Percentiles rank a stretch among this genome's conserved stretches.
These are phyloP conservation scores for Trichoderma erinaceum DNA, from an alignment of 495 filamentous ascomycete species.

Conservation along the genomic window DNA sequence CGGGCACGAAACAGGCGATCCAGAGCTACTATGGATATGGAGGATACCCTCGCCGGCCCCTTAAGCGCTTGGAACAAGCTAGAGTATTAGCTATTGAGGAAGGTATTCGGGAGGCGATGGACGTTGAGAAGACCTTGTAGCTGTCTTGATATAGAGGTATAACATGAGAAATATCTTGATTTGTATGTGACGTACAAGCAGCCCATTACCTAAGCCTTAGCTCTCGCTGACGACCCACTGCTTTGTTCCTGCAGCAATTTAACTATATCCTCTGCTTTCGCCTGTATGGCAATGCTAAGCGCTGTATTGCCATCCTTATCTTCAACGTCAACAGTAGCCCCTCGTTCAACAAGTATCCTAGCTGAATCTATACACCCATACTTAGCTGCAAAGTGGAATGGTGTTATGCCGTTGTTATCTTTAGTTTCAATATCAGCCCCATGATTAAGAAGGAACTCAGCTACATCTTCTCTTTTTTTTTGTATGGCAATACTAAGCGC, in stretches of 20 bases:
- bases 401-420: not conserved
- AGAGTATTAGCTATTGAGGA: constrained; percentile 59
- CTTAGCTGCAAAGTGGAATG: not conserved
- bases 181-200: too few relatives aligned
- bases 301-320: too few relatives aligned
- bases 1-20: constrained; percentile 79
- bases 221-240: too few relatives aligned
- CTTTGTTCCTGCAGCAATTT: too few relatives aligned
- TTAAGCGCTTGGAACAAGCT: constrained; percentile 59
- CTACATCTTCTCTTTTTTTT: not conserved
- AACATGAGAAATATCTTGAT: not conserved
- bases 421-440: not conserved
- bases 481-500: too few relatives aligned
- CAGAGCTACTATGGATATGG: constrained; percentile 82
- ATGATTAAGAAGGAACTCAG: not conserved
- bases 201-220: too few relatives aligned
- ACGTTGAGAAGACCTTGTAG: constrained; percentile 44
- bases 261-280: too few relatives aligned
- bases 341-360: not conserved
- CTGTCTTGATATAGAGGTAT: not conserved
- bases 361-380: not conserved
- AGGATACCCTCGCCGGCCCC: constrained; percentile 66
- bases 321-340: not conserved
- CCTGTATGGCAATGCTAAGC: too few relatives aligned
- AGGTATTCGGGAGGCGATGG: constrained; percentile 64